Base-by-base conservation (phyloP, 768 basidiomycete species). In the Collybia mongolica region DNA sequence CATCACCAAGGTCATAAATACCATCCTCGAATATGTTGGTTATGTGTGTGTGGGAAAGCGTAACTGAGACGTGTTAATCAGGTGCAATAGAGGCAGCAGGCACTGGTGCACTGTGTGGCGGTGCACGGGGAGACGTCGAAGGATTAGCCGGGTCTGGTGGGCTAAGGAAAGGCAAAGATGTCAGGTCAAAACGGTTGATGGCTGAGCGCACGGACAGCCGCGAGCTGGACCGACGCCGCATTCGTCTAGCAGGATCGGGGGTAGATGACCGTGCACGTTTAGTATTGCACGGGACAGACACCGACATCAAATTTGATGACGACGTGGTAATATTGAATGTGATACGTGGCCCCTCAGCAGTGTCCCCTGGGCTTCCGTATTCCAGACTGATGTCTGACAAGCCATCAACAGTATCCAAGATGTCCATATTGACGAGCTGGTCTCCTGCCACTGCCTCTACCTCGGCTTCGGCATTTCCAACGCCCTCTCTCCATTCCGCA, bases 401-500 rank as follows among this genome's bases (percentile, higher is more conserved):
- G 11, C 44, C 46, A 37, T 51, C 47, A 12, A 53, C 32, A 24
- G 44, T 48, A 26, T 59, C 57, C 15, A 59, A 38, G 39, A 46
- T 48, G 28, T 54, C 52, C 32, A 12, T 44, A 6, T 55, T 49
- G 2, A 52, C 15, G 7, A 46, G 36, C 20, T 57, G 32, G 32
- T 32, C 11, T 32, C 32, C 32, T 32, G 32, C 11, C 11, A 32
- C 14, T 14, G 32, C 32, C 32, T 32, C 32, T 11, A 14, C 7
- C 2, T 9, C 14, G 14, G 32, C 11, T 32, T 12, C 32, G 11
- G 32, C 32, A 32, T 32, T 32, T 3, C 14, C 32, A 32, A 80
- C 72, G 39, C 68, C 65, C 46, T 70, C 72, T 20, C 72, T 66
- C 80, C 80, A 82, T 47, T 66, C 59, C 39, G 73, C 70, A 29